phyloP scores from a whole-genome alignment of 148 eudicot genomes.

The Salicornia ramosissima region DNA sequence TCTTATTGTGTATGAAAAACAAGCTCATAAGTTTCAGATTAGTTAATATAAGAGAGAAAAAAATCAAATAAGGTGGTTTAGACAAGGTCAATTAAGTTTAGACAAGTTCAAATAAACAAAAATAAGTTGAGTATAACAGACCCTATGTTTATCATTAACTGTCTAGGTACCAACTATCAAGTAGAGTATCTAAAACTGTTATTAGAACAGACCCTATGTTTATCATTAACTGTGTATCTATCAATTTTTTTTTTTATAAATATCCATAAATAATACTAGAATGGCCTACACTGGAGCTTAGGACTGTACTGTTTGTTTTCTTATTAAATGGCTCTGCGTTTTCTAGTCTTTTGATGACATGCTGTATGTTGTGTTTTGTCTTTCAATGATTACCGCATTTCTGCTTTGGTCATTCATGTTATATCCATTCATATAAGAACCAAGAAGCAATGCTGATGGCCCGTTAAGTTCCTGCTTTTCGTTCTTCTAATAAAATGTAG shows the following conservation, averaged over 20 bases:
- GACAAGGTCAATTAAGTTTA: too few relatives aligned
- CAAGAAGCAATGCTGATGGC: background rate
- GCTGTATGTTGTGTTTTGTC: background rate
- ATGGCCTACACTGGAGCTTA: background rate
- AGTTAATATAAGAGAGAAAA: too few relatives aligned
- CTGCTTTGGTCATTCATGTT: background rate
- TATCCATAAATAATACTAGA: background rate
- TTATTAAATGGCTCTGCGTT: background rate
- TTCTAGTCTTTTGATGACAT: background rate
- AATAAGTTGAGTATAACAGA: too few relatives aligned
- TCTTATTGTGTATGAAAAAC: too few relatives aligned
- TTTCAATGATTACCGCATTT: background rate
- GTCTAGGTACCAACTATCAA: background rate
- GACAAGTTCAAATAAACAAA: too few relatives aligned
- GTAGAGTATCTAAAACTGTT: background rate
- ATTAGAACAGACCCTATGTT: background rate
- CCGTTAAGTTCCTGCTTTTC: background rate
- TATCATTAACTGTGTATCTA: too few relatives aligned
- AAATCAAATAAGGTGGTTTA: too few relatives aligned
- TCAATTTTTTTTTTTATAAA: too few relatives aligned
- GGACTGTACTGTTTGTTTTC: background rate
- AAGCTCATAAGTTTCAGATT: too few relatives aligned
- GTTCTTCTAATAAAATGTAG: background rate
- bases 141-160: too few relatives aligned
- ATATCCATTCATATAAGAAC: background rate